Evolutionary conservation across 2,329 filamentous ascomycete species (phyloP).

Genomic region (Magnaporthiopsis poae): DNA sequence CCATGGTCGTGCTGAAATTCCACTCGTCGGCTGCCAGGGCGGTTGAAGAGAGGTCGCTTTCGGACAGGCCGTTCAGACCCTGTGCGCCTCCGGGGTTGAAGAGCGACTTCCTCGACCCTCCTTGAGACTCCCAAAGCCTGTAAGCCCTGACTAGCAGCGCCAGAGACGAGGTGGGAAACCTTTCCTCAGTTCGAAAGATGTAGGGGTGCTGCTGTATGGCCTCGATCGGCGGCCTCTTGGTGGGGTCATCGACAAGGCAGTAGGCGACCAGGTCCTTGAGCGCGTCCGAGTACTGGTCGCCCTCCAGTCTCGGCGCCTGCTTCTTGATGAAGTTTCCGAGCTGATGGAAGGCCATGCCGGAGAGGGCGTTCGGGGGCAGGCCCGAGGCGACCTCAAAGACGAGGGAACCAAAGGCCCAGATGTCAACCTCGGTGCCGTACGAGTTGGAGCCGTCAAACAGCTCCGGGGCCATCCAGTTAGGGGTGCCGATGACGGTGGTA

Average conservation of each 20-base stretch:
- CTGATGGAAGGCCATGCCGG: constrained; percentile 41
- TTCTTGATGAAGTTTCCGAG: constrained; percentile 49
- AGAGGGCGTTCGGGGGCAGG: constrained; percentile 57
- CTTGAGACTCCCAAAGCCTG: constrained; percentile 64
- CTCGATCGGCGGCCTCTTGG: constrained; percentile 59
- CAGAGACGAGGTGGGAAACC: constrained; percentile 55
- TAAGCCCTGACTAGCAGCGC: constrained; percentile 60
- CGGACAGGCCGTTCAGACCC: constrained; percentile 26
- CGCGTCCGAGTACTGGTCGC: constrained; percentile 58
- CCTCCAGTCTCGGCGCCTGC: constrained; percentile 59
- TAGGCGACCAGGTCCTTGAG: constrained; percentile 63
- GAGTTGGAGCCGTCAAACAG: constrained; percentile 52
- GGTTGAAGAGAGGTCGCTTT: constrained; percentile 32
- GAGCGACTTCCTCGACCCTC: constrained; percentile 58
- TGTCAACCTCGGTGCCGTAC: constrained; percentile 66
- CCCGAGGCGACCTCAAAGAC: constrained; percentile 74
- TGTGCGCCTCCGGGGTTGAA: constrained; percentile 52
- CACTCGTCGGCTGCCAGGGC: constrained; percentile 49
- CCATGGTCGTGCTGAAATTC: constrained; percentile 58
- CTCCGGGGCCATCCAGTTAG: constrained; percentile 80
- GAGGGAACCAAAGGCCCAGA: constrained; percentile 78
- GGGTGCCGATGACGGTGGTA: constrained; percentile 71
- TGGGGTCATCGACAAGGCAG: constrained; percentile 59
- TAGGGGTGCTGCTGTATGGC: constrained; percentile 61
- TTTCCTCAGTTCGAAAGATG: constrained; percentile 50